Percentiles rank a stretch among this genome's conserved stretches.
phyloP scores from a whole-genome alignment of 495 filamentous ascomycete genomes.

The Xylaria sp. region DNA sequence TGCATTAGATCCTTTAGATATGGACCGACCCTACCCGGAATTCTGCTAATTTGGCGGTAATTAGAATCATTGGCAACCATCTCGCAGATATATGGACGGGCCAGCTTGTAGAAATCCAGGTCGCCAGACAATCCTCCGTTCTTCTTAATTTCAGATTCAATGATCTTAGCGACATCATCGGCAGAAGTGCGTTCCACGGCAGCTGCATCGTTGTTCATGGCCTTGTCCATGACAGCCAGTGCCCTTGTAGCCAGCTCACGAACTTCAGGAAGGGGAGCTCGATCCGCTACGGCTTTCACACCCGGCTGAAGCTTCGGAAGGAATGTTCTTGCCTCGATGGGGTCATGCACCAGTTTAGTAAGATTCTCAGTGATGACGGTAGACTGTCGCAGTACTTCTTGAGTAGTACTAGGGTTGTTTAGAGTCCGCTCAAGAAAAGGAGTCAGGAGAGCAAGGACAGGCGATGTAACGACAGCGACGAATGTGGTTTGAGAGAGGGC shows the following conservation, averaged over 20 bases:
- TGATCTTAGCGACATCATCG: constrained; percentile 76
- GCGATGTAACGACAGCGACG: constrained; percentile 95
- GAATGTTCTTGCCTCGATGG: constrained; percentile 93
- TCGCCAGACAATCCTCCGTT: constrained; percentile 67
- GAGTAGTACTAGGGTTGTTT: constrained; percentile 85
- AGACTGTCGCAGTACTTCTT: constrained; percentile 94
- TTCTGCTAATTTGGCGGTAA: constrained; percentile 76
- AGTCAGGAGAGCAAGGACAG: constrained; percentile 94
- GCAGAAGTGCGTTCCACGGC: constrained; percentile 71
- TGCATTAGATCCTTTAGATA: constrained; percentile 78
- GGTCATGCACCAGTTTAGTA: constrained; percentile 98
- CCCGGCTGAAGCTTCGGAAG: constrained; percentile 94
- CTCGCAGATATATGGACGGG: constrained; percentile 76
- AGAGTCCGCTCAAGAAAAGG: constrained; percentile 92
- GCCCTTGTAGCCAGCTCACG: constrained; percentile 87
- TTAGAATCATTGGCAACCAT: constrained; percentile 94
- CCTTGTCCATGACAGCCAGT: constrained; percentile 87
- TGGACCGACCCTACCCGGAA: constrained; percentile 67
- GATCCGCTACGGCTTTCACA: constrained; percentile 84
- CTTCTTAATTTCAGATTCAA: constrained; percentile 77
- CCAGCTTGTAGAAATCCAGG: constrained; percentile 69
- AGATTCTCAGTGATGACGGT: constrained; percentile 98
- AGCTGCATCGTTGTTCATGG: constrained; percentile 77
- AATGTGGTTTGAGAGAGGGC: constrained; percentile 98
- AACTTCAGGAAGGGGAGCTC: constrained; percentile 93